A percentile compares a stretch with the other conserved stretches of the same genome.
phyloP scores from a whole-genome alignment of 2,329 filamentous ascomycete species.

The Aspergillus versicolor region DNA sequence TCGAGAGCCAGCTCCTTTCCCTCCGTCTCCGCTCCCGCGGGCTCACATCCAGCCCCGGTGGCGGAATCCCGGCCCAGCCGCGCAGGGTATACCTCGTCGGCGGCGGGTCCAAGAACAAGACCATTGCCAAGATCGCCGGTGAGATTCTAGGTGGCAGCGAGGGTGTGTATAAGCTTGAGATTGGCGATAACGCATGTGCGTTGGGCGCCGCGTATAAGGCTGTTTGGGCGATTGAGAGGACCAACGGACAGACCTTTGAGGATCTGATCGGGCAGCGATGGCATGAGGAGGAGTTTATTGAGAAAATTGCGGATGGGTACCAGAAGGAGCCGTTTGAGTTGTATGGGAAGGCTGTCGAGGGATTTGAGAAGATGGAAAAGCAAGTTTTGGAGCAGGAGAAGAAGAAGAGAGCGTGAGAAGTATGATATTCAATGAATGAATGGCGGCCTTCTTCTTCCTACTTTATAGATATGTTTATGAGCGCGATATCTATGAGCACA shows the following conservation, averaged over 20 bases:
- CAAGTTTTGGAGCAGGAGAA: slow-evolving; percentile 54
- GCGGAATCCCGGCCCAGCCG: slow-evolving; percentile 73
- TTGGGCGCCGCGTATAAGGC: slow-evolving; percentile 94
- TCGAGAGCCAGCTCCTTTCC: slow-evolving; percentile 93
- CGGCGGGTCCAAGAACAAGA: slow-evolving; percentile 83
- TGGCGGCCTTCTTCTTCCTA: background rate
- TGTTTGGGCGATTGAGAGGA: slow-evolving; percentile 80
- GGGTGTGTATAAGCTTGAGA: slow-evolving; percentile 89
- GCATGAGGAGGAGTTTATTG: slow-evolving; percentile 79
- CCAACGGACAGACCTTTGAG: slow-evolving; percentile 73
- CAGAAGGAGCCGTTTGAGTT: slow-evolving; percentile 68
- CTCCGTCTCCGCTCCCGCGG: slow-evolving; percentile 80
- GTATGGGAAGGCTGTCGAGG: slow-evolving; percentile 74
- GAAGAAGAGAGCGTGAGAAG: background rate
- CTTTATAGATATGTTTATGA: background rate
- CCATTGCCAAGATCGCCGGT: slow-evolving; percentile 80
- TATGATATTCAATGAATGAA: background rate
- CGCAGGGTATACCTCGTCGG: slow-evolving; percentile 91
- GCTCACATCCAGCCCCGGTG: slow-evolving; percentile 62
- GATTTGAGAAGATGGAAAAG: slow-evolving; percentile 74
- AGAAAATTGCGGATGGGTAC: slow-evolving; percentile 81
- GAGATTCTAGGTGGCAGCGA: slow-evolving; percentile 86
- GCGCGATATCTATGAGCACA: background rate
- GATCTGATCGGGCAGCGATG: slow-evolving; percentile 80
- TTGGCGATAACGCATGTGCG: slow-evolving; percentile 93